Percentiles rank a stretch among this genome's conserved stretches.
Evolutionary conservation across 495 filamentous ascomycete genomes (phyloP).

Genomic region (Penicillium bovifimosum): DNA sequence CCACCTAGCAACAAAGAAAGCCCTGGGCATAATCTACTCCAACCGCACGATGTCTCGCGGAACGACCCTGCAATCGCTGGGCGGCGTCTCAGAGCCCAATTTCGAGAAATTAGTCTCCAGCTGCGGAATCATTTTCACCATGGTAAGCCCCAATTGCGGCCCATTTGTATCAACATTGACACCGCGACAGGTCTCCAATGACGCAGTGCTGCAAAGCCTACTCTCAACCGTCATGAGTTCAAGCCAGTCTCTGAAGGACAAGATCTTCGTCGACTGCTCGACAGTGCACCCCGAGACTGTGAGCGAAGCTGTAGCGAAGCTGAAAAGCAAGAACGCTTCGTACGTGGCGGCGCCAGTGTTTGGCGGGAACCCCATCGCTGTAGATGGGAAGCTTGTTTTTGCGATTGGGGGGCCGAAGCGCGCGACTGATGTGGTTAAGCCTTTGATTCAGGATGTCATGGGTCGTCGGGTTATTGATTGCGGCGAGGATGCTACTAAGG

Average conservation of each 20-base stretch:
- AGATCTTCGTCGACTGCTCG: constrained; percentile 48
- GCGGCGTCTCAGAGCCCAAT: constrained; percentile 29
- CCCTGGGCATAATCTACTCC: constrained; percentile 33
- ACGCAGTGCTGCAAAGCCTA: constrained; percentile 34
- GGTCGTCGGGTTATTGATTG: constrained; percentile 43
- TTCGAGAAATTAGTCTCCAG: constrained; percentile 33
- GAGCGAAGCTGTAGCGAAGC: constrained; percentile 26
- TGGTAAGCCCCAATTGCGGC: constrained; percentile 21
- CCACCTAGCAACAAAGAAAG: constrained; percentile 36
- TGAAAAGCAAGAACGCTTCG: constrained; percentile 31
- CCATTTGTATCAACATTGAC: too few species aligned
- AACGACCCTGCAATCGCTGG: constrained; percentile 29
- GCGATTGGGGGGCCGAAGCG: constrained; percentile 37
- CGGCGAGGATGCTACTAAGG: constrained; percentile 42
- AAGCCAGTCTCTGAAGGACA: constrained; percentile 33
- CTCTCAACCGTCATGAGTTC: constrained; percentile 29
- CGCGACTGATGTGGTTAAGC: constrained; percentile 34
- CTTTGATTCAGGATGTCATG: constrained; percentile 44
- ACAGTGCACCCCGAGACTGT: constrained; percentile 42
- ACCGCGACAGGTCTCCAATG: constrained; percentile 34
- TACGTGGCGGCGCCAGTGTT: constrained; percentile 44
- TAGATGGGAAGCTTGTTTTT: constrained; percentile 43
- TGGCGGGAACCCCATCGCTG: constrained; percentile 41
- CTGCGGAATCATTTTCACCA: constrained; percentile 44
- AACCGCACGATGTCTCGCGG: constrained; percentile 45